A percentile compares a stretch with the other conserved stretches of the same genome.
phyloP scores from a whole-genome alignment of 164 flowering plant species.

The Tinospora cordifolia region DNA sequence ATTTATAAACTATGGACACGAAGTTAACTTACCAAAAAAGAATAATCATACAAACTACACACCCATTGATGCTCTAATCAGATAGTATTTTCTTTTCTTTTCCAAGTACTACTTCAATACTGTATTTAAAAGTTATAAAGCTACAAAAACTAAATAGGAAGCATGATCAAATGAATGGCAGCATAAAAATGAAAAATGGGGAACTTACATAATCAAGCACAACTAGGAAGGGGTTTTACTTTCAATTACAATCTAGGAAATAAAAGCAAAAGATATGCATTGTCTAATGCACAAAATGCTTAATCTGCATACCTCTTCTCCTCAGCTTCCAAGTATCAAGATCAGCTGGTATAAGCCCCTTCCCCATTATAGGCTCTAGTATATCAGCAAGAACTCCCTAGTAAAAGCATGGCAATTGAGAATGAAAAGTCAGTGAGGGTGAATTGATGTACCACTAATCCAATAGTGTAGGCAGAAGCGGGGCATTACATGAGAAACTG shows the following conservation, averaged over 20 bases:
- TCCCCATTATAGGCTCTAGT: constrained; percentile 97
- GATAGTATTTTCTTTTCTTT: background rate
- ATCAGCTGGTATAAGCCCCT: constrained; percentile 98
- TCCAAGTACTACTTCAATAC: background rate
- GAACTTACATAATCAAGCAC: constrained; percentile 2
- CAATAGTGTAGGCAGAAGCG: background rate
- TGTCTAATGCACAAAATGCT: background rate
- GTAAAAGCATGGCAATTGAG: constrained; percentile 5
- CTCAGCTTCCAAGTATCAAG: constrained; percentile 93
- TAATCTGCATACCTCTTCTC: constrained; percentile 60
- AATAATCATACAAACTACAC: too few species aligned
- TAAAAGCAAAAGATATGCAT: background rate
- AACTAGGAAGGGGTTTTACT: background rate
- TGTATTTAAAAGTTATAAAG: background rate
- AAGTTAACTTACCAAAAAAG: too few species aligned
- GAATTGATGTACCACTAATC: background rate
- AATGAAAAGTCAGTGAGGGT: constrained; percentile 2
- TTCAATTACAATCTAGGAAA: background rate
- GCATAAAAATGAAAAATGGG: background rate
- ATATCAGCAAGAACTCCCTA: constrained; percentile 98
- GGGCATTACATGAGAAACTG: background rate
- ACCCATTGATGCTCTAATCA: too few species aligned
- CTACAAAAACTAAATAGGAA: background rate
- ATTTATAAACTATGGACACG: background rate
- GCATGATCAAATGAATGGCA: background rate